Evolutionary conservation across 768 basidiomycete species (phyloP).

Genomic region (Suillus subaureus): DNA sequence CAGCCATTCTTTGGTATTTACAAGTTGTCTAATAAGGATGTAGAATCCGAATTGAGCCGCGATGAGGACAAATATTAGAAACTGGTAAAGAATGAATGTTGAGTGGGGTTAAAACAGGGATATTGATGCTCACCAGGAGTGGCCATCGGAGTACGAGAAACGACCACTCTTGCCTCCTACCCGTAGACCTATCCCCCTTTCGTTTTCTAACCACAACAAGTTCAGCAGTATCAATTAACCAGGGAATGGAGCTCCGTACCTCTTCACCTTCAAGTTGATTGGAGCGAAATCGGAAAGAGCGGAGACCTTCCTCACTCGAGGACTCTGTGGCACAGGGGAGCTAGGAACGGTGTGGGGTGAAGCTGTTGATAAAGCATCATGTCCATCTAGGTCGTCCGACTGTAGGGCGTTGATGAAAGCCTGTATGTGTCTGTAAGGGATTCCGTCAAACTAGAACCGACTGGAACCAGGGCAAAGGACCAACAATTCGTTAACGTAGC

Average conservation of each 20-base stretch:
- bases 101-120: neutral
- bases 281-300: slow-evolving; percentile 90
- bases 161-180: slow-evolving; percentile 67
- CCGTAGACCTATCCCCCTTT: slow-evolving; percentile 33
- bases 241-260: slow-evolving; percentile 40
- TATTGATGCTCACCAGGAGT: slow-evolving; percentile 57
- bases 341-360: slow-evolving; percentile 28
- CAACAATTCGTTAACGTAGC: slow-evolving; percentile 77
- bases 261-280: slow-evolving; percentile 80
- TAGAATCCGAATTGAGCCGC: slow-evolving; percentile 84
- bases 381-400: slow-evolving; percentile 49
- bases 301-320: slow-evolving; percentile 76
- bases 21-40: slow-evolving; percentile 85
- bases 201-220: slow-evolving; percentile 33
- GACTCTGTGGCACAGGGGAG: slow-evolving; percentile 30
- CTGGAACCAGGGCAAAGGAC: slow-evolving; percentile 21
- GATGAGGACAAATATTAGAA: slow-evolving; percentile 84
- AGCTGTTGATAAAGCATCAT: slow-evolving; percentile 21
- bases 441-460: slow-evolving; percentile 8
- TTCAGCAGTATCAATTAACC: slow-evolving; percentile 8
- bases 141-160: slow-evolving; percentile 88
- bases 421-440: slow-evolving; percentile 55
- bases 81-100: slow-evolving; percentile 42
- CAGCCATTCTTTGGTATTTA: slow-evolving; percentile 93
- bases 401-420: slow-evolving; percentile 79